Conservation (phyloP, 805 yeast genomes). For the Teunomyces aglyptinius region DNA sequence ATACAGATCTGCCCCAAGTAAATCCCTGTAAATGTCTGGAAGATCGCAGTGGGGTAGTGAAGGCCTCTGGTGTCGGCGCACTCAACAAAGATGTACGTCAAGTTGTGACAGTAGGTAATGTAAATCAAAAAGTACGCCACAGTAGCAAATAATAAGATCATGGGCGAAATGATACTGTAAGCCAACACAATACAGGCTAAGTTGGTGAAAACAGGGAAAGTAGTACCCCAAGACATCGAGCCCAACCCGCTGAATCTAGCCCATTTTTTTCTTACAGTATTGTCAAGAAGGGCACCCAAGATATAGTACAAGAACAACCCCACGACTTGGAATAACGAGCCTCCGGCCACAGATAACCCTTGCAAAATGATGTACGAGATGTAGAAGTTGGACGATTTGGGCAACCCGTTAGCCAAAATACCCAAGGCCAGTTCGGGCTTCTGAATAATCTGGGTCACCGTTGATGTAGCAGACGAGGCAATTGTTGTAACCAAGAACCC, state of each 20-base stretch:
- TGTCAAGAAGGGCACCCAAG: slow-evolving; percentile 55
- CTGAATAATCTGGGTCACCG: slow-evolving; percentile 64
- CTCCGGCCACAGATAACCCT: slow-evolving; percentile 79
- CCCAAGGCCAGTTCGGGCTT: slow-evolving; percentile 72
- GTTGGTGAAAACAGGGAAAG: slow-evolving; percentile 72
- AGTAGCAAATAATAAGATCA: slow-evolving; percentile 72
- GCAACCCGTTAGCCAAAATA: slow-evolving; percentile 72
- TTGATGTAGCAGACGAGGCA: slow-evolving; percentile 80
- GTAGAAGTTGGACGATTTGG: slow-evolving; percentile 89
- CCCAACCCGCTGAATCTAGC: slow-evolving; percentile 54
- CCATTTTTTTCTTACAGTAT: slow-evolving; percentile 67
- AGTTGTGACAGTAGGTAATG: slow-evolving; percentile 75
- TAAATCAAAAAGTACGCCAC: slow-evolving; percentile 70
- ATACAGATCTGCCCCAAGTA: slow-evolving; percentile 86
- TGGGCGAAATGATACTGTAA: slow-evolving; percentile 75
- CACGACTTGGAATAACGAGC: slow-evolving; percentile 67
- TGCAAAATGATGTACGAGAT: slow-evolving; percentile 77
- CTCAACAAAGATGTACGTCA: slow-evolving; percentile 67
- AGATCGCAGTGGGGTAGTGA: slow-evolving; percentile 84
- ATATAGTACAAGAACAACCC: slow-evolving; percentile 58
- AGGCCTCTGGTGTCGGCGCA: slow-evolving; percentile 75
- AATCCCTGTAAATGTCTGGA: slow-evolving; percentile 84
- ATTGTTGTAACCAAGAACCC: slow-evolving; percentile 82
- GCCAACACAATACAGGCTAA: slow-evolving; percentile 68
- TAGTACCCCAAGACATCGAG: slow-evolving; percentile 66